Evolutionary conservation across 2,329 filamentous ascomycete species (phyloP).

Genomic region (Elsinoe arachidis): DNA sequence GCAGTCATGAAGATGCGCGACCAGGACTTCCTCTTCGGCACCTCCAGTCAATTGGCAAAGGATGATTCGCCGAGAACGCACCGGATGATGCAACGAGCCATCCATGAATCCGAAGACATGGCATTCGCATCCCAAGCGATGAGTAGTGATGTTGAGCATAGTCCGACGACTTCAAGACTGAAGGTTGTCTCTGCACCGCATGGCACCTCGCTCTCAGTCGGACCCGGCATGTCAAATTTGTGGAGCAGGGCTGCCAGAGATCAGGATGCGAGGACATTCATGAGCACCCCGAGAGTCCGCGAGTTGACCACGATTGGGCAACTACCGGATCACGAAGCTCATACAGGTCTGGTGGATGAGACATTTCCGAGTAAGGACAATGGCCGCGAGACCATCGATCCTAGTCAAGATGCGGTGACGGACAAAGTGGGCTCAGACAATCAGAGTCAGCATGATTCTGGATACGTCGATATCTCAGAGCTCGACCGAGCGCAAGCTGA

Average conservation of each 20-base stretch:
- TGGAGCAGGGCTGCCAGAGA: constrained; percentile 67
- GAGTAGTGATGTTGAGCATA: constrained; percentile 2
- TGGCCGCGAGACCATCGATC: neutral
- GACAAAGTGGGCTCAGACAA: neutral
- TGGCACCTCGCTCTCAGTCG: constrained; percentile 23
- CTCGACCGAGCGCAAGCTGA: neutral
- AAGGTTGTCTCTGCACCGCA: constrained; percentile 23
- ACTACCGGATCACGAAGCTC: neutral
- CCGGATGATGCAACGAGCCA: constrained; percentile 53
- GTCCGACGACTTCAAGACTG: constrained; percentile 10
- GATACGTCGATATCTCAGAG: constrained; percentile 16
- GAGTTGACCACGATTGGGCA: no score
- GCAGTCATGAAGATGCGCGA: constrained; percentile 57
- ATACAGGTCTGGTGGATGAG: neutral
- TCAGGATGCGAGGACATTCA: constrained; percentile 40
- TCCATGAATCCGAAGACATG: constrained; percentile 46
- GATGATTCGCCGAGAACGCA: constrained; percentile 63
- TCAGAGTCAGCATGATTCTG: constrained; percentile 14
- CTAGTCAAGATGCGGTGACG: neutral
- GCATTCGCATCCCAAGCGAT: constrained; percentile 29
- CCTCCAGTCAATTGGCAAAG: constrained; percentile 69
- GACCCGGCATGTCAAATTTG: constrained; percentile 37
- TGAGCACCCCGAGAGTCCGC: neutral
- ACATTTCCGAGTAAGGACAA: neutral
- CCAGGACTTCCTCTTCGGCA: constrained; percentile 77